A percentile compares a stretch with the other conserved stretches of the same genome.
phyloP scores from a whole-genome alignment of 176 grass and related monocot species.

The Oryza officinalis region DNA sequence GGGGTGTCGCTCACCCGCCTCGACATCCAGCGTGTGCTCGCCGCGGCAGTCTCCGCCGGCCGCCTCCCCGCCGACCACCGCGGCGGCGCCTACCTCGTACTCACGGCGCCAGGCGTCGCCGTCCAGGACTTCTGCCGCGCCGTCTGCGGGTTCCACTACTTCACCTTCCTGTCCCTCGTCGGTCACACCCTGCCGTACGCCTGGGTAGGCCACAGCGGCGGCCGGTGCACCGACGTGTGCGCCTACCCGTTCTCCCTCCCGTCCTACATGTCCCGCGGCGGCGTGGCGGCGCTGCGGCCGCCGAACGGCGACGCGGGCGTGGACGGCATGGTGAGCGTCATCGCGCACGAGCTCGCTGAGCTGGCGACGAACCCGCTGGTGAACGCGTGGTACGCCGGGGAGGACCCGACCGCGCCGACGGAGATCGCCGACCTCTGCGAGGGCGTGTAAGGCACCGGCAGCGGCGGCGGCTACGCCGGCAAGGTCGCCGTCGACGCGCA shows the following conservation, averaged over 20 bases:
- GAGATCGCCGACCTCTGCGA: conserved; percentile 84
- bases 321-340: conserved; percentile 68
- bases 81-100: conserved; percentile 62
- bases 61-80: conserved; percentile 58
- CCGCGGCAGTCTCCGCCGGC: conserved; percentile 44
- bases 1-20: conserved; percentile 62
- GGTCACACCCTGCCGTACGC: conserved; percentile 81
- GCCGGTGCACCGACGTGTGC: conserved; percentile 61
- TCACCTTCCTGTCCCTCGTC: conserved; percentile 70
- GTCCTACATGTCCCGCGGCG: conserved; percentile 36
- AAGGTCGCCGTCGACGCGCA: conserved; percentile 51
- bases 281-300: conserved; percentile 44
- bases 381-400: conserved; percentile 79
- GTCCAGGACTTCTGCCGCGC: conserved; percentile 74
- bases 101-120: conserved; percentile 60
- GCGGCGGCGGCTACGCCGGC: conserved; percentile 67
- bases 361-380: conserved; percentile 63
- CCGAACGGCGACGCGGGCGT: conserved; percentile 69
- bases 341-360: conserved; percentile 81
- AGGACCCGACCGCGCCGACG: conserved; percentile 62
- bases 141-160: conserved; percentile 85
- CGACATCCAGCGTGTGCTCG: conserved; percentile 62
- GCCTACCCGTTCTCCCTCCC: conserved; percentile 70
- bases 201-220: conserved; percentile 65
- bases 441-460: conserved; percentile 68